Base-by-base conservation (phyloP, 164 flowering plant species). In the Stephania japonica region DNA sequence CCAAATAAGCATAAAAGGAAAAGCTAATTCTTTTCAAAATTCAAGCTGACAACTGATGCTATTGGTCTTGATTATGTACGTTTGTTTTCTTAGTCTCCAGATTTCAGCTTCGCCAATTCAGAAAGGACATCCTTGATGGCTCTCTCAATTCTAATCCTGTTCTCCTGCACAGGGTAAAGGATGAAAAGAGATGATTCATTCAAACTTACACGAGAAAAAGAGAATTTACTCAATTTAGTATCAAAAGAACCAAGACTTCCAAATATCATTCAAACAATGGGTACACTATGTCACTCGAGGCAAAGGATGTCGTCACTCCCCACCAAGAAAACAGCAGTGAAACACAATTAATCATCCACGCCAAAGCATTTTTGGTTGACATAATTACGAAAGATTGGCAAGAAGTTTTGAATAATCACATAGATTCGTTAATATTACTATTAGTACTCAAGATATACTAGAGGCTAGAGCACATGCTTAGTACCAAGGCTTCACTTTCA, bases 61-160 rank as follows among this genome's bases (percentile, higher is more conserved):
- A 14, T 32, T n/a, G 72, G 23, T 32, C 47, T 50, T 16, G 65
- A 38, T 25, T 65, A 23, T 70, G 67, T 42, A 23, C 56, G 42
- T 42, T 13, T 6, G 56, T 12, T 0, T 26, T 56, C 21, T 44
- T 27, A 70, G 66, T 70, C 26, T 53, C 50, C 41, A 6, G 73
- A 32, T 74, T 80, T 86, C 16, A 87, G 81, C 78, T 83, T 82
- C 5, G 82, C 81, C 72, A 91, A 78, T 78, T 86, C 86, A 19
- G 12, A 44, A 69, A 92, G 21, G 27, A 75, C 83, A 65, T 76
- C 78, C 67, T 77, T 80, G 66, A 90, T 82, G 27, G 90, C 85
- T 59, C 80, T 85, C 10, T 47, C 78, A 14, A 84, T 78, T 65
- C 26, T 77, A 77, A 75, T 73, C 76, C 76, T 79, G 73, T 86